These are phyloP conservation scores for Leavenworthia alabamica DNA, from an alignment of 345 rosid genomes.

Conservation along the genomic window DNA sequence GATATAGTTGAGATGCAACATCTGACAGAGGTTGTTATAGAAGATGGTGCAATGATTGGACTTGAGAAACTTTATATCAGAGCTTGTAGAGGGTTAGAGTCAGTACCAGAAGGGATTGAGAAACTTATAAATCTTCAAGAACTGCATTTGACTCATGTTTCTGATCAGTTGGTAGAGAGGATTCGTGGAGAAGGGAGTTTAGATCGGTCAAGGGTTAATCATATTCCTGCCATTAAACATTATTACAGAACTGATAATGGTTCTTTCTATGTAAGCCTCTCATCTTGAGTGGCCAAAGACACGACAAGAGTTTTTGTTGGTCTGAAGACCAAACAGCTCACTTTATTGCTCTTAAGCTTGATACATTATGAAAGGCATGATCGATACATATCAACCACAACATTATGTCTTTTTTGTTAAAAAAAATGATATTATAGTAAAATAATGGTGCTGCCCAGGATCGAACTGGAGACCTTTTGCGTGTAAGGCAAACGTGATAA, in stretches of 20 bases:
- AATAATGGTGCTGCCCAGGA: slow-evolving; percentile 22
- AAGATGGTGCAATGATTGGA: slow-evolving; percentile 14
- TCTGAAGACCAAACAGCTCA: not conserved
- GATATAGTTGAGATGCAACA: not conserved
- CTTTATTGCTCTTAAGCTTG: not conserved
- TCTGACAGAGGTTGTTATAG: slow-evolving; percentile 16
- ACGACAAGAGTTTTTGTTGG: not conserved
- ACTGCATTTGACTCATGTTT: slow-evolving; percentile 22
- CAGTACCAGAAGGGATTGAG: slow-evolving; percentile 17
- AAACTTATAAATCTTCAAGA: slow-evolving; percentile 14
- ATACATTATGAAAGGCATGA: not conserved
- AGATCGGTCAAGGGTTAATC: slow-evolving; percentile 17
- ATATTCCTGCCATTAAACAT: slow-evolving; percentile 24
- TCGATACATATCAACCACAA: not conserved
- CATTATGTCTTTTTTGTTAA: not conserved
- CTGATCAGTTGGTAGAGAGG: slow-evolving; percentile 16
- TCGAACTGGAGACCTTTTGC: slow-evolving; percentile 34
- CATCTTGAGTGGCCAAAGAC: not conserved
- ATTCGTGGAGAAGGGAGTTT: slow-evolving; percentile 14
- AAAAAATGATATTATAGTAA: not conserved
- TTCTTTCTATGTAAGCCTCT: slow-evolving; percentile 24
- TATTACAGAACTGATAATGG: slow-evolving; percentile 18
- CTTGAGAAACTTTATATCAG: slow-evolving; percentile 13
- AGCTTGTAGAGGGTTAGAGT: slow-evolving; percentile 19
- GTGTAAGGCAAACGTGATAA: slow-evolving; percentile 34